Evolutionary conservation across 805 yeast genomes (phyloP).

Genomic region (Cyberlindnera maclurae): DNA sequence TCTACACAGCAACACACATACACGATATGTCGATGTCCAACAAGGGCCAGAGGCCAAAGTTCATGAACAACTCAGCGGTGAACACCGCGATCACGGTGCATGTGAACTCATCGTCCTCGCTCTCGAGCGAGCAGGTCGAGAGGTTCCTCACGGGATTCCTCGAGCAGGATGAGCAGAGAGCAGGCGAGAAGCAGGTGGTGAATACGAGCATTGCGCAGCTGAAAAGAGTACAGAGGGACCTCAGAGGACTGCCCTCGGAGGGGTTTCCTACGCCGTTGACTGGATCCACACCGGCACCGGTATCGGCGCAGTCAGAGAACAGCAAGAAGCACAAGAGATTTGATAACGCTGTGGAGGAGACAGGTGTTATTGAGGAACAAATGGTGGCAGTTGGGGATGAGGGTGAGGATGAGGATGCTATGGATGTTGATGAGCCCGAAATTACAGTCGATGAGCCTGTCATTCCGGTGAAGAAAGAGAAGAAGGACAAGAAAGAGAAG

Average conservation of each 20-base stretch:
- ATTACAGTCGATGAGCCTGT: constrained; percentile 4
- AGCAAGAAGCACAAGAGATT: constrained; percentile 19
- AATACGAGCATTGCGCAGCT: constrained; percentile 45
- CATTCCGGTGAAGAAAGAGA: constrained; percentile 7
- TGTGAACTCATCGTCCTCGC: constrained; percentile 11
- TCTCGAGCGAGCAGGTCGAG: constrained; percentile 40
- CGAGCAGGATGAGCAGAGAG: constrained; percentile 21
- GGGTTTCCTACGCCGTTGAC: constrained; percentile 12
- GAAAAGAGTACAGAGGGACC: constrained; percentile 66
- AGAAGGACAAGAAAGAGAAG: constrained; percentile 4
- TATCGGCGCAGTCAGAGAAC: constrained; percentile 1
- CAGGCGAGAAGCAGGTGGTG: constrained; percentile 15
- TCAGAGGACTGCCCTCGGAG: constrained; percentile 72
- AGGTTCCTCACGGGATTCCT: constrained; percentile 37
- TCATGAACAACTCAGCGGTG: constrained; percentile 19
- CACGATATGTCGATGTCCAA: constrained; percentile 7
- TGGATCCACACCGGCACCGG: constrained; percentile 7
- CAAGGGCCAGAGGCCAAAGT: constrained; percentile 8
- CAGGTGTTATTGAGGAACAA: background rate
- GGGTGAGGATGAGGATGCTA: constrained; percentile 6
- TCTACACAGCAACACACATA: background rate
- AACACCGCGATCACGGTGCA: constrained; percentile 22
- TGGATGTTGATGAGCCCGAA: constrained; percentile 9
- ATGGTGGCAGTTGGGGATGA: constrained; percentile 1
- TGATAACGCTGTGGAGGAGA: constrained; percentile 8